Percentiles rank a stretch among this genome's conserved stretches.
Evolutionary conservation across 345 rosid genomes (phyloP).

Genomic region (Barbarea vulgaris): DNA sequence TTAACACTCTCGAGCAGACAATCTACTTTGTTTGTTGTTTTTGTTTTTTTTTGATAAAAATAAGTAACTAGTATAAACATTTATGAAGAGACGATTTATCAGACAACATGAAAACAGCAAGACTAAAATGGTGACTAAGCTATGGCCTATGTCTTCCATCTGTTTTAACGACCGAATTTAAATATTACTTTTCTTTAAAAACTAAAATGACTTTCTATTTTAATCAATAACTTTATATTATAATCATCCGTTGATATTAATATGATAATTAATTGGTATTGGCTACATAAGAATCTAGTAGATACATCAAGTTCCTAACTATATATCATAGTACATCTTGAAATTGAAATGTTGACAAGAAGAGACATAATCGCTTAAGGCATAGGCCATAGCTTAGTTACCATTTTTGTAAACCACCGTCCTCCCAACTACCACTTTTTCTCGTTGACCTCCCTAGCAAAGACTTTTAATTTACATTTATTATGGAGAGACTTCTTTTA

Average conservation of each 20-base stretch:
- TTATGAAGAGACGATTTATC: background rate
- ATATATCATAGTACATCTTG: background rate
- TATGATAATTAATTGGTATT: background rate
- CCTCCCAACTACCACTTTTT: constrained; percentile 16
- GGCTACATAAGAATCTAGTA: background rate
- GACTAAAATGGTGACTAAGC: too few species aligned
- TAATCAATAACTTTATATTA: background rate
- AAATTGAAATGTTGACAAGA: constrained; percentile 13
- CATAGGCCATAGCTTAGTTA: background rate
- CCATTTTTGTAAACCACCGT: constrained; percentile 28
- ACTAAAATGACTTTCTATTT: background rate
- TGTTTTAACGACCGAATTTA: background rate
- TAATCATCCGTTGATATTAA: background rate
- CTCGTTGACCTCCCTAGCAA: background rate
- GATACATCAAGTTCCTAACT: background rate
- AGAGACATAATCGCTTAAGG: constrained; percentile 15
- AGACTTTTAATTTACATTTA: background rate
- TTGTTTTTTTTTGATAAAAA: too few species aligned
- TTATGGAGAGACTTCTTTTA: background rate
- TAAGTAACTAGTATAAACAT: background rate
- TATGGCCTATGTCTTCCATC: too few species aligned
- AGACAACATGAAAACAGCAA: background rate
- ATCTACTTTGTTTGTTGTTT: too few species aligned
- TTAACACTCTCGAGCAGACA: constrained; percentile 2
- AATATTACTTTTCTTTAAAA: too few species aligned